phyloP scores from a whole-genome alignment of 306 rosid species.

The Crataegus laevigata region DNA sequence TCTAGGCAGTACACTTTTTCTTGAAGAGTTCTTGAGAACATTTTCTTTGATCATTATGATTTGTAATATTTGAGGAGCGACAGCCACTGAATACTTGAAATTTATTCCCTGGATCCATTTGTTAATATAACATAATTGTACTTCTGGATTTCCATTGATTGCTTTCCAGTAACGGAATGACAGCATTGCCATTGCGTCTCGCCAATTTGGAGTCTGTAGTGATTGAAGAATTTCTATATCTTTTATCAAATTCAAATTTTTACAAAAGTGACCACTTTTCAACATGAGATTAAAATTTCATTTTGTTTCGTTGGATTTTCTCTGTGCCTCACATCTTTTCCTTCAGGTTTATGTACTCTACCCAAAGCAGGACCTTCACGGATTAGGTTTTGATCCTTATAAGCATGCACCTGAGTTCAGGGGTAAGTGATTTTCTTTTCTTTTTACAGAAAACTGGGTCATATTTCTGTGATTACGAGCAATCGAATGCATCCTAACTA shows the following conservation, averaged over 20 bases:
- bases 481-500: not conserved
- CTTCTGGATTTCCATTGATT: not conserved
- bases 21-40: not conserved
- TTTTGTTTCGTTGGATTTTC: not conserved
- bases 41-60: too few species aligned
- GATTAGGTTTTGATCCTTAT: slow-evolving; percentile 97
- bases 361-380: slow-evolving; percentile 86
- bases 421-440: slow-evolving; percentile 39
- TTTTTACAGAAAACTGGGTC: not conserved
- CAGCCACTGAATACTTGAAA: not conserved
- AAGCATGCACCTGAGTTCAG: slow-evolving; percentile 97
- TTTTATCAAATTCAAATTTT: not conserved
- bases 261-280: not conserved
- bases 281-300: not conserved
- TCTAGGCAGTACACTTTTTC: not conserved
- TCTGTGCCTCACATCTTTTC: slow-evolving; percentile 13
- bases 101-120: not conserved
- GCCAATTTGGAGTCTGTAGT: not conserved
- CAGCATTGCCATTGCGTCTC: not conserved
- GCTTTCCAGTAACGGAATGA: not conserved
- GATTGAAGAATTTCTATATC: not conserved
- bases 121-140: not conserved
- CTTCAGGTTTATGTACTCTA: slow-evolving; percentile 63
- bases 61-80: not conserved
- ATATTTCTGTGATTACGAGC: not conserved